These are phyloP conservation scores for Cladosporium cucumerinum DNA, from an alignment of 2,329 filamentous ascomycete genomes.

Conservation along the genomic window DNA sequence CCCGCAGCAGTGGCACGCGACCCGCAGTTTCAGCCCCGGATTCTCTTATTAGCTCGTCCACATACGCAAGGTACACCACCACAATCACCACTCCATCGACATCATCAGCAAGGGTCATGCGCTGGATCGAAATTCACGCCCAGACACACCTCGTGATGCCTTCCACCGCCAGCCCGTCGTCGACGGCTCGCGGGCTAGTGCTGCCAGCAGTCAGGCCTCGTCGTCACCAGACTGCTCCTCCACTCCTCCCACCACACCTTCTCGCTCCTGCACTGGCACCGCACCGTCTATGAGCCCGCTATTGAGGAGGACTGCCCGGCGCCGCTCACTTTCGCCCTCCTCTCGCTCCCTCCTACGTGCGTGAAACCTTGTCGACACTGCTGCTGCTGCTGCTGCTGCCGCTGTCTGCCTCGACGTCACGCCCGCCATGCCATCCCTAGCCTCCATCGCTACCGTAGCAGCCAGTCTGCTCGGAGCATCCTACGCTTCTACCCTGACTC, in stretches of 20 bases:
- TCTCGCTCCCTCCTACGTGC: constrained; percentile 1
- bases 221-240: constrained; percentile 10
- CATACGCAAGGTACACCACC: neutral
- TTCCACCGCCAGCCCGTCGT: neutral
- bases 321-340: constrained; percentile 9
- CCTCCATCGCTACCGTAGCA: constrained; percentile 21
- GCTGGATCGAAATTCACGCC: neutral
- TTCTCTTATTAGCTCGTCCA: neutral
- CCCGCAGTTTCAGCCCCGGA: neutral
- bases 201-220: neutral
- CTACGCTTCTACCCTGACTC: constrained; percentile 53
- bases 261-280: neutral
- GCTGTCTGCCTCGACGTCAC: neutral
- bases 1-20: neutral
- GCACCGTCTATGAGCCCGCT: constrained; percentile 4
- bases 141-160: constrained; percentile 13
- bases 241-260: neutral
- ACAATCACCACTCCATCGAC: neutral
- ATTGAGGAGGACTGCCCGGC: constrained; percentile 13
- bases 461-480: constrained; percentile 34
- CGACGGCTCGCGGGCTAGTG: neutral
- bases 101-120: constrained; percentile 11
- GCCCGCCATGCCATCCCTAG: constrained; percentile 22
- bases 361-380: constrained; percentile 12
- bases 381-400: too few relatives aligned